Conservation (phyloP, 257 asterid species). For the Rhazya stricta region DNA sequence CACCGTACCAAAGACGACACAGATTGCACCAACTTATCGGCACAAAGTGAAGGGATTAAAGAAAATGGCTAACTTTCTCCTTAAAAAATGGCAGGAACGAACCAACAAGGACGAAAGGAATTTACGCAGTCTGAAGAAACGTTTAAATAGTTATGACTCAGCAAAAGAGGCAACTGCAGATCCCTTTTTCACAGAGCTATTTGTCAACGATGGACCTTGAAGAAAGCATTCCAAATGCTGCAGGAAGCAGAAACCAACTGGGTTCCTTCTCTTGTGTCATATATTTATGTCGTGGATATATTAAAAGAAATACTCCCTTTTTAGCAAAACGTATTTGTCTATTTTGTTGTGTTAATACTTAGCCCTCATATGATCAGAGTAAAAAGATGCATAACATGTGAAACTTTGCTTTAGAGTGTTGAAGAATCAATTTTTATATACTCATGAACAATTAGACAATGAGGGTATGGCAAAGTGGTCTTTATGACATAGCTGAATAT, state of each 20-base stretch:
- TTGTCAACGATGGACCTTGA: conserved; percentile 26
- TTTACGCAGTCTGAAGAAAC: conserved; percentile 69
- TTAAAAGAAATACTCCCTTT: background rate
- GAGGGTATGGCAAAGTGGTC: background rate
- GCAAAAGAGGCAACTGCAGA: conserved; percentile 73
- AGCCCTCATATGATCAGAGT: background rate
- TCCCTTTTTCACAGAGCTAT: conserved; percentile 54
- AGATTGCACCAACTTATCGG: background rate
- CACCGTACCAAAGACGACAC: background rate
- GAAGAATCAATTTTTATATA: background rate
- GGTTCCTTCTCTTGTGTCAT: conserved; percentile 5
- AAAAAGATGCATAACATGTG: background rate
- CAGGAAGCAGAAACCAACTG: conserved; percentile 12
- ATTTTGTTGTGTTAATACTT: background rate
- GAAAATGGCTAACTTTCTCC: background rate
- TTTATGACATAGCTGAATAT: background rate
- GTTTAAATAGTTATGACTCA: conserved; percentile 51
- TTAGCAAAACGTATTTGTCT: background rate
- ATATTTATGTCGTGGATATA: background rate
- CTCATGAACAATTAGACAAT: background rate
- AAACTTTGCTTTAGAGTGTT: background rate
- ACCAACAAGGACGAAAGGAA: conserved; percentile 62
- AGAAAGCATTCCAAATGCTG: conserved; percentile 11
- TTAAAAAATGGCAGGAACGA: conserved; percentile 48
- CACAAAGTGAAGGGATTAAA: background rate